A percentile compares a stretch with the other conserved stretches of the same genome.
Conservation (phyloP, 2,329 filamentous ascomycete genomes). For the Pseudonectria foliicola region DNA sequence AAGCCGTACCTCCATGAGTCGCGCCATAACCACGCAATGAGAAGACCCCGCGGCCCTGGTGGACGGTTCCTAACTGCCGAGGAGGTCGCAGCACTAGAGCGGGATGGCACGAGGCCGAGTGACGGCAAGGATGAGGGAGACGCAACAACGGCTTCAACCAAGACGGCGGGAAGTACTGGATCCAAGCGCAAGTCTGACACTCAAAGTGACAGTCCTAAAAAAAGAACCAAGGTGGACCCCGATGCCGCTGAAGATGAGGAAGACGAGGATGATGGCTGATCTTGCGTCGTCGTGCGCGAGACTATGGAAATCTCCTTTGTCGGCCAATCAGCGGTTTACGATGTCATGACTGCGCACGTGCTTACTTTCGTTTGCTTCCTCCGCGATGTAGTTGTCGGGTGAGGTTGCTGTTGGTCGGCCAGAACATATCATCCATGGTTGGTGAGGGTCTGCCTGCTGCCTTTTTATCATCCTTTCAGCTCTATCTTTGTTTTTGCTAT, state of each 20-base stretch:
- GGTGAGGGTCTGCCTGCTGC: constrained; percentile 5
- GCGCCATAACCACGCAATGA: constrained; percentile 96
- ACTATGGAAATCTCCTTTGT: constrained; percentile 21
- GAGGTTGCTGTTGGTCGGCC: constrained; percentile 1
- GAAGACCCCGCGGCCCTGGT: constrained; percentile 84
- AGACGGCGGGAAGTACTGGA: constrained; percentile 28
- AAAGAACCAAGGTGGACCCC: constrained; percentile 50
- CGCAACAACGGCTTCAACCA: constrained; percentile 17
- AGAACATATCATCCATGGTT: constrained; percentile 8
- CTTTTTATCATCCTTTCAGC: background rate
- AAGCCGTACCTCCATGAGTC: constrained; percentile 98
- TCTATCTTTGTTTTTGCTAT: too few species aligned
- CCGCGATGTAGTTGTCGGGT: background rate
- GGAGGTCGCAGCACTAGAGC: constrained; percentile 86
- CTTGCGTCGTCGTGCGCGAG: constrained; percentile 6
- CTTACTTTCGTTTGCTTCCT: constrained; percentile 16
- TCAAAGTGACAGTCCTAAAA: constrained; percentile 40
- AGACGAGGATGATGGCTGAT: constrained; percentile 39
- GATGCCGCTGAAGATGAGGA: constrained; percentile 31
- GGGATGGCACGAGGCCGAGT: constrained; percentile 44
- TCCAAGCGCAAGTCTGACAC: constrained; percentile 56
- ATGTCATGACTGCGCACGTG: constrained; percentile 29
- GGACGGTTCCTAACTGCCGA: constrained; percentile 95
- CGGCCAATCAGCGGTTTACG: constrained; percentile 26
- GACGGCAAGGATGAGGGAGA: constrained; percentile 26